Conservation (phyloP, 495 filamentous ascomycete genomes). For the Xylaria telfairii region DNA sequence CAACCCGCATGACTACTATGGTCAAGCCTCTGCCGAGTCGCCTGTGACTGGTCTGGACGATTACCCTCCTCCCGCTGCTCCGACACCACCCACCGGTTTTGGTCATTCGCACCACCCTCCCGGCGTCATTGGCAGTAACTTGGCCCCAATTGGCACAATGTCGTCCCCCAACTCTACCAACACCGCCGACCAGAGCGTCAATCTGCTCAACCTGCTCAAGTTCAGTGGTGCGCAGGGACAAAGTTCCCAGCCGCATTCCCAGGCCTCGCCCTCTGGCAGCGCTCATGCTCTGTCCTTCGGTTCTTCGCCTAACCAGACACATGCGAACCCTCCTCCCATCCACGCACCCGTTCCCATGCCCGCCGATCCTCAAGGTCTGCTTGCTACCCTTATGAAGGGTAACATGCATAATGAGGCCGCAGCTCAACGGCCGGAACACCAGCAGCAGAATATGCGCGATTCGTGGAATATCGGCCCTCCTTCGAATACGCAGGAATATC, state of each 20-base stretch:
- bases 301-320: constrained; percentile 20
- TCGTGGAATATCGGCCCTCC: constrained; percentile 51
- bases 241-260: constrained; percentile 43
- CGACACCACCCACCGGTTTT: constrained; percentile 51
- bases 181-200: constrained; percentile 67
- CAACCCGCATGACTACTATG: constrained; percentile 47
- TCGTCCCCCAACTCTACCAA: constrained; percentile 40
- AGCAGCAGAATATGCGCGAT: constrained; percentile 37
- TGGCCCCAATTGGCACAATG: constrained; percentile 50
- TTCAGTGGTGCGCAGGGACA: constrained; percentile 64
- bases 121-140: constrained; percentile 35
- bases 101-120: constrained; percentile 48
- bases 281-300: constrained; percentile 31
- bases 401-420: constrained; percentile 45
- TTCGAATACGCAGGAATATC: constrained; percentile 56
- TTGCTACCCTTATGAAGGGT: constrained; percentile 61
- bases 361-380: constrained; percentile 55
- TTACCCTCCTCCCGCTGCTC: constrained; percentile 54
- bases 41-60: constrained; percentile 43
- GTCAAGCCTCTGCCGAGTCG: constrained; percentile 43
- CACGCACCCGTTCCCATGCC: constrained; percentile 55
- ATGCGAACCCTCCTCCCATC: constrained; percentile 42
- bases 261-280: constrained; percentile 28
- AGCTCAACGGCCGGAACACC: constrained; percentile 36
- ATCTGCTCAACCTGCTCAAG: constrained; percentile 85